Conservation (phyloP, 2,329 filamentous ascomycete species). For the Diaporthe citrichinensis region DNA sequence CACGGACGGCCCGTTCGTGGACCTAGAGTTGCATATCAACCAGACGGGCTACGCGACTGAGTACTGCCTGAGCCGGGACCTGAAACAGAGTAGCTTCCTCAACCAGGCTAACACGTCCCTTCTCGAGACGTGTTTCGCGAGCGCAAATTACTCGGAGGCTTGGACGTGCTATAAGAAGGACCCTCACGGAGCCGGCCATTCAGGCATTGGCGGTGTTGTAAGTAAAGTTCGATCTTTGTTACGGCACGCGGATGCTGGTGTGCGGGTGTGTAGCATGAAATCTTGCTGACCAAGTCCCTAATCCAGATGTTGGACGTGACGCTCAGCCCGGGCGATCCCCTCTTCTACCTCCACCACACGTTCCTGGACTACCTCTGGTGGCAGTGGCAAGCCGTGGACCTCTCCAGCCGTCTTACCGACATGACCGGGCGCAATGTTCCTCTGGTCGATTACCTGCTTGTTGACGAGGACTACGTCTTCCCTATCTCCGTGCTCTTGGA, state of each 20-base stretch:
- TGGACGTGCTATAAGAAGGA: slow-evolving; percentile 10
- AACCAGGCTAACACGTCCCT: slow-evolving; percentile 18
- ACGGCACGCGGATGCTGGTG: no score
- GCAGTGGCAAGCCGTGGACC: slow-evolving; percentile 32
- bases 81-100: slow-evolving; percentile 13
- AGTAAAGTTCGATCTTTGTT: background rate
- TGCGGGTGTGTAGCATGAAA: background rate
- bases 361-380: slow-evolving; percentile 35
- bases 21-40: slow-evolving; percentile 15
- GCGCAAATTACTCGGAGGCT: slow-evolving; percentile 18
- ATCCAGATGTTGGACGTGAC: slow-evolving; percentile 24
- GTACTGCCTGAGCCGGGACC: slow-evolving; percentile 26
- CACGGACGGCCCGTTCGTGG: slow-evolving; percentile 41
- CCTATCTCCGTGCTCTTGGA: slow-evolving; percentile 8
- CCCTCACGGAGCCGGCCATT: slow-evolving; percentile 21
- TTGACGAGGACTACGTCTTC: slow-evolving; percentile 22
- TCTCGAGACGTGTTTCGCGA: slow-evolving; percentile 27
- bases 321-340: slow-evolving; percentile 24
- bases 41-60: slow-evolving; percentile 2
- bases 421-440: slow-evolving; percentile 29
- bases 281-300: background rate
- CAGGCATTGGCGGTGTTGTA: slow-evolving; percentile 15
- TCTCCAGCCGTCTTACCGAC: background rate
- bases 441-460: background rate
- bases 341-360: slow-evolving; percentile 35